Evolutionary conservation across 1,284 basidiomycete species (phyloP).

Genomic region (Paramarasmius palmivorus): DNA sequence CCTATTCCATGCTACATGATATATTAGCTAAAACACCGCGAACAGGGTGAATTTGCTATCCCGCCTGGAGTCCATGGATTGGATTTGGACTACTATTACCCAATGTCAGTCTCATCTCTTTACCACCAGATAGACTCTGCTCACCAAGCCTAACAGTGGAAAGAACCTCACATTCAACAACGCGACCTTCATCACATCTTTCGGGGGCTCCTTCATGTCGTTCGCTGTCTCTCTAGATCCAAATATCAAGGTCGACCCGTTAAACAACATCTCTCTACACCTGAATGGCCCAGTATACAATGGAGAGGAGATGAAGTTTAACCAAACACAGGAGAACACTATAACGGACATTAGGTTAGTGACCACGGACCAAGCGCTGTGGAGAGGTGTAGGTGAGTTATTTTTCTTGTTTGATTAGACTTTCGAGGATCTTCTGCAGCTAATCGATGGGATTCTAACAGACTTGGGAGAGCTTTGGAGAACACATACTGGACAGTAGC

Average conservation of each 20-base stretch:
- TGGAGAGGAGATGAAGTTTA: conserved; percentile 22
- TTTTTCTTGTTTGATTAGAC: no score
- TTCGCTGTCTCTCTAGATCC: conserved; percentile 23
- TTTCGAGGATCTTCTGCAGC: no score
- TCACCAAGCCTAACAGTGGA: not conserved
- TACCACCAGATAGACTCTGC: not conserved
- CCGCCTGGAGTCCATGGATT: conserved; percentile 21
- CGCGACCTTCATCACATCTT: conserved; percentile 22
- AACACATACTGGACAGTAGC: no score
- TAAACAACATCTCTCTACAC: conserved; percentile 24
- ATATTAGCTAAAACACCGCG: not conserved
- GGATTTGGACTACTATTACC: conserved; percentile 21
- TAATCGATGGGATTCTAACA: no score
- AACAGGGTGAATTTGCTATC: conserved; percentile 12
- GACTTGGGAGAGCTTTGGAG: no score
- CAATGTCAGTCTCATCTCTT: conserved; percentile 9
- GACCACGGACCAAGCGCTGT: no score
- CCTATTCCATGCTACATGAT: no score
- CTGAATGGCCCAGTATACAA: conserved; percentile 18
- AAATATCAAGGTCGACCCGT: conserved; percentile 20
- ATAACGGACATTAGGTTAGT: not conserved
- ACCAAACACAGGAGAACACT: conserved; percentile 13
- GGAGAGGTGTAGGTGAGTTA: conserved; percentile 15
- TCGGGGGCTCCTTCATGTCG: conserved; percentile 22
- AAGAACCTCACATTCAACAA: conserved; percentile 19